These are phyloP conservation scores for Chenopodium quinoa DNA, from an alignment of 148 eudicot genomes.

Conservation along the genomic window DNA sequence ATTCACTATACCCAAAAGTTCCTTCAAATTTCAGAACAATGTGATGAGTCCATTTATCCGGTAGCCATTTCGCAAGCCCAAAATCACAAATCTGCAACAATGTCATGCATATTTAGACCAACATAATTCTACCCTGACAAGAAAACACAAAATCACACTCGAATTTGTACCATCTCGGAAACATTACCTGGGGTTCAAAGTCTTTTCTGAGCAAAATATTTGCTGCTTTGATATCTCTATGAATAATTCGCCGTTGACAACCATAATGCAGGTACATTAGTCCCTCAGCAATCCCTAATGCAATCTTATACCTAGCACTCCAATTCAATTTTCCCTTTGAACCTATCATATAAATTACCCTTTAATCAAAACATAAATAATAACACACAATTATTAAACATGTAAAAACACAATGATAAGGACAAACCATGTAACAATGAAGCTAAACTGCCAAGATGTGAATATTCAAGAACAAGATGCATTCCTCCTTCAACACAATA, in stretches of 20 bases:
- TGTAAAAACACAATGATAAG: not conserved
- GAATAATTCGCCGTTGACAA: conserved; percentile 79
- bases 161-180: not conserved
- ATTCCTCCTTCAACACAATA: conserved; percentile 93
- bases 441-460: conserved; percentile 84
- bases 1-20: conserved; percentile 69
- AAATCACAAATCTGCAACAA: conserved; percentile 84
- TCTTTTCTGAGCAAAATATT: conserved; percentile 67
- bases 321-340: conserved; percentile 48
- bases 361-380: not conserved
- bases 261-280: conserved; percentile 78
- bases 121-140: no score
- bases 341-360: conserved; percentile 29
- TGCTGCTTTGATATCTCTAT: conserved; percentile 88
- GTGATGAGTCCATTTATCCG: conserved; percentile 90
- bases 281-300: conserved; percentile 81
- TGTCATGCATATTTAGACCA: not conserved
- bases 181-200: conserved; percentile 77
- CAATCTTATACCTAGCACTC: conserved; percentile 70
- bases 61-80: conserved; percentile 95
- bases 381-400: not conserved
- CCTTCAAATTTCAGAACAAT: conserved; percentile 81
- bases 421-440: conserved; percentile 58
- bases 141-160: not conserved
- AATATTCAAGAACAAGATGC: conserved; percentile 73